Conservation (phyloP, 2,329 filamentous ascomycete species). For the Neurospora sp. region DNA sequence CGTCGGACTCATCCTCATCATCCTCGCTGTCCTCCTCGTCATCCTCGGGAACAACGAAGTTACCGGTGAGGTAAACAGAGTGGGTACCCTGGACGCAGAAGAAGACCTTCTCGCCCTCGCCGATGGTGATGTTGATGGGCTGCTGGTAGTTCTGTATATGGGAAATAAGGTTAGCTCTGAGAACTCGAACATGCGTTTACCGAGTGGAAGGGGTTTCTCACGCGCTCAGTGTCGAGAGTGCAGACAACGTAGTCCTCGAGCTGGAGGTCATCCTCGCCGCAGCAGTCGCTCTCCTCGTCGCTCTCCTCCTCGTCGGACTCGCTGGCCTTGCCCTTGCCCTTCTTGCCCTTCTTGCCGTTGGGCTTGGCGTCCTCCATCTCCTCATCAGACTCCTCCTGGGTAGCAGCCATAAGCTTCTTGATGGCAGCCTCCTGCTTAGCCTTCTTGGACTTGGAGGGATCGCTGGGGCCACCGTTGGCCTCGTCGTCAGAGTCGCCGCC, state of each 20-base stretch:
- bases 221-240: slow-evolving; percentile 87
- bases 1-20: slow-evolving; percentile 54
- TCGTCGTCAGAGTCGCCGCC: slow-evolving; percentile 55
- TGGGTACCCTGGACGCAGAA: slow-evolving; percentile 88
- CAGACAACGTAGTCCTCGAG: slow-evolving; percentile 89
- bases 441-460: slow-evolving; percentile 82
- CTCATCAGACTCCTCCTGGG: slow-evolving; percentile 53
- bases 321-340: slow-evolving; percentile 61
- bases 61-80: slow-evolving; percentile 85
- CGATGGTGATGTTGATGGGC: slow-evolving; percentile 83
- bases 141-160: slow-evolving; percentile 77
- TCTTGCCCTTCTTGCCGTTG: slow-evolving; percentile 56
- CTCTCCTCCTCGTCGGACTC: slow-evolving; percentile 50
- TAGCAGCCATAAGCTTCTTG: slow-evolving; percentile 65
- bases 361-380: slow-evolving; percentile 63
- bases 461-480: slow-evolving; percentile 80
- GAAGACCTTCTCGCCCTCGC: slow-evolving; percentile 80
- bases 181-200: not conserved
- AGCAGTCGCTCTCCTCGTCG: slow-evolving; percentile 45
- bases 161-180: slow-evolving; percentile 17
- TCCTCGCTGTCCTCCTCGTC: slow-evolving; percentile 55
- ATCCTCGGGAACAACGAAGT: slow-evolving; percentile 72
- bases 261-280: slow-evolving; percentile 50
- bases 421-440: slow-evolving; percentile 68
- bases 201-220: slow-evolving; percentile 34